Percentiles rank a stretch among this genome's conserved stretches.
phyloP scores from a whole-genome alignment of 2,329 filamentous ascomycete species.

The Coniochaeta sp. region DNA sequence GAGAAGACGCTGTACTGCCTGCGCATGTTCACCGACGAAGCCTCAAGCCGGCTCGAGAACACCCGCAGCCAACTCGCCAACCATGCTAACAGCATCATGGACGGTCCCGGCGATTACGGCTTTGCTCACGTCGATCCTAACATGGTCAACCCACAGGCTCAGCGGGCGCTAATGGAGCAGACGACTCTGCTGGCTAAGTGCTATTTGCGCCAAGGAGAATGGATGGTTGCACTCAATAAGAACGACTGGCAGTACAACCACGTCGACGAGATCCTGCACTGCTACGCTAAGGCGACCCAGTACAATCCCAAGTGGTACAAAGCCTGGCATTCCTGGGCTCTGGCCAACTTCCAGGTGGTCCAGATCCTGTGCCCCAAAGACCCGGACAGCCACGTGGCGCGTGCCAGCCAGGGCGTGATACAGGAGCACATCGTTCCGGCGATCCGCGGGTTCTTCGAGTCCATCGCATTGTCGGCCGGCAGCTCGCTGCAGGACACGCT shows the following conservation, averaged over 20 bases:
- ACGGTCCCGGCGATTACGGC: conserved; percentile 24
- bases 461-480: conserved; percentile 82
- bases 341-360: conserved; percentile 98
- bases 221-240: conserved; percentile 79
- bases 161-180: conserved; percentile 50
- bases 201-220: conserved; percentile 93
- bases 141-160: conserved; percentile 38
- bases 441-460: conserved; percentile 94
- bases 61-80: conserved; percentile 42
- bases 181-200: conserved; percentile 82
- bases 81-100: conserved; percentile 35
- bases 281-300: conserved; percentile 85
- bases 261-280: conserved; percentile 81
- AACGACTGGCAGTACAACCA: conserved; percentile 84
- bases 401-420: conserved; percentile 58
- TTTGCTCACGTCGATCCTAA: conserved; percentile 47
- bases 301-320: conserved; percentile 98
- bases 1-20: conserved; percentile 53
- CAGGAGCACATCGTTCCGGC: conserved; percentile 89
- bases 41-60: conserved; percentile 45
- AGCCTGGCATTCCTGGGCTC: conserved; percentile 97
- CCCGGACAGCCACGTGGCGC: conserved; percentile 38
- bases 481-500: conserved; percentile 96
- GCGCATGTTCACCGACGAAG: conserved; percentile 53
- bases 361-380: conserved; percentile 66